Evolutionary conservation across 176 grass and related monocot species (phyloP), one percentile per base, ranked within the genome.

Genomic region (Avena eriantha): DNA sequence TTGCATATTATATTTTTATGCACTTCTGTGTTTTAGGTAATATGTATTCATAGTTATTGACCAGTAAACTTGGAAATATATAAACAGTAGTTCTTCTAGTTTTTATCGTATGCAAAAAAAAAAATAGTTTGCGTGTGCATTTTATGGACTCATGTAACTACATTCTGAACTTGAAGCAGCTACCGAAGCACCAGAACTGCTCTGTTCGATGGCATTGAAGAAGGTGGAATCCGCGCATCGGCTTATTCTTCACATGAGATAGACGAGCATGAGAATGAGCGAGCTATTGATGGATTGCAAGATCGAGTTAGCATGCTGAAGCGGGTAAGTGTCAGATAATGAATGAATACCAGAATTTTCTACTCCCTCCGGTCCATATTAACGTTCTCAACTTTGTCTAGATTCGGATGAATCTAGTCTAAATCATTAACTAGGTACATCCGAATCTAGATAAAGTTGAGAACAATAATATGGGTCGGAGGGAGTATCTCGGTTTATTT

Each of bases 271-370:
- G 92, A 92, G 34, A 98, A 98, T 80, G 92, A 96, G 84, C 85
- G 66, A 86, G 94, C 89, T 84, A 61, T 98, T 59, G 92, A 94
- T 88, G 97, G 97, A 81, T 83, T 98, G 64, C 92, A 98, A 86
- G 97, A 98, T 90, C 90, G 97, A 91, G 94, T 96, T 85, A 98
- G 80, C 84, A 93, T 94, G 91, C 89, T 98, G 29, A 98, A 98
- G 80, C 91, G 93, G 90, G 97, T 98, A 93, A 77, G 92, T 60
- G 48, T 36, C 15, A 61, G 21, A 73, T 88, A 33, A 61, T 24
- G 21, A 83, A 35, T 19, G 17, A 77, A 26, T 22, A 47, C 78
- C 22, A 79, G 26, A 69, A 31, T 76, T 24, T 21, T 65, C 21
- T 29, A n/a, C n/a, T n/a, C n/a, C n/a, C n/a, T n/a, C n/a, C n/a